These are phyloP conservation scores for Pyrenochaeta sp. DNA, from an alignment of 2,329 filamentous ascomycete species.

Conservation along the genomic window DNA sequence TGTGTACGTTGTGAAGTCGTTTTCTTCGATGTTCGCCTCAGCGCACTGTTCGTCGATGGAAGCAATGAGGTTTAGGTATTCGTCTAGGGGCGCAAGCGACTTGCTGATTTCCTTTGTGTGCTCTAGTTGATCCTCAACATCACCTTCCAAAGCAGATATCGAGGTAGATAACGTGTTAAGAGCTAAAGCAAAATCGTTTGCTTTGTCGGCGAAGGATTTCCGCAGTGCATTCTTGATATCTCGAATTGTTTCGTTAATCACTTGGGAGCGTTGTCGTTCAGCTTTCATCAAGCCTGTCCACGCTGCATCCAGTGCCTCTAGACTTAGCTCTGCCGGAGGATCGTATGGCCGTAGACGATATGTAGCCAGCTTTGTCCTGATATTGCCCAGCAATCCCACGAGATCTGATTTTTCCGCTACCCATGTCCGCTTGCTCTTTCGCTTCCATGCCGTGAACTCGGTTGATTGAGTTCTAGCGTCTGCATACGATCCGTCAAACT, in stretches of 20 bases:
- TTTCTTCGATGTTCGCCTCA: conserved; percentile 98
- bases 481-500: conserved; percentile 88
- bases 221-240: conserved; percentile 97
- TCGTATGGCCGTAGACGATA: conserved; percentile 92
- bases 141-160: conserved; percentile 95
- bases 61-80: conserved; percentile 87
- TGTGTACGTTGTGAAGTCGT: conserved; percentile 99
- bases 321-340: conserved; percentile 81
- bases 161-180: conserved; percentile 94
- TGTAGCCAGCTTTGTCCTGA: conserved; percentile 97
- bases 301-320: conserved; percentile 82
- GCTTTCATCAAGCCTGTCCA: conserved; percentile 82
- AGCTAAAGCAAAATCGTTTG: conserved; percentile 95
- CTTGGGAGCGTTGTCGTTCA: conserved; percentile 86
- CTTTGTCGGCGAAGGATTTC: conserved; percentile 94
- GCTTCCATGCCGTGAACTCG: conserved; percentile 89
- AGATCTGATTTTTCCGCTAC: conserved; percentile 97
- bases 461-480: conserved; percentile 89
- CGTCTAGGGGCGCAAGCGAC: conserved; percentile 87
- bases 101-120: conserved; percentile 87
- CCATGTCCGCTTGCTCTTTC: conserved; percentile 90
- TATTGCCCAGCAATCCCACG: conserved; percentile 91
- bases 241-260: conserved; percentile 98
- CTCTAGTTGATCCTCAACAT: conserved; percentile 91
- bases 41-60: conserved; percentile 86